Evolutionary conservation across 495 filamentous ascomycete species (phyloP).

Genomic region (Penicillium maclennaniae): DNA sequence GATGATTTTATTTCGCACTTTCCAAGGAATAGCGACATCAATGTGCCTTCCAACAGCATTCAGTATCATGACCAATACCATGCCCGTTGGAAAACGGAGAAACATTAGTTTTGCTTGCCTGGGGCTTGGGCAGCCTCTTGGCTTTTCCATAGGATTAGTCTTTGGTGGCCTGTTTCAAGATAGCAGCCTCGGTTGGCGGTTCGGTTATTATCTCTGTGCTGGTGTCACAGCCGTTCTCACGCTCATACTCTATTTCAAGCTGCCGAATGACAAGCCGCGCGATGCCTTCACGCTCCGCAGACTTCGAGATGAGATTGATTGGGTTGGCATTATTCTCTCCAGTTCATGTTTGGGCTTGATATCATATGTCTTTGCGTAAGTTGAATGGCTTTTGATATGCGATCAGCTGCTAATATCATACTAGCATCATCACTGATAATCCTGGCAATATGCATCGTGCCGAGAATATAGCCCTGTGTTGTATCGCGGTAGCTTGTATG

Average conservation of each 20-base stretch:
- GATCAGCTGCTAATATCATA: not conserved
- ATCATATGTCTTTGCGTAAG: constrained; percentile 45
- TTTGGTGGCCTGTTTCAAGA: constrained; percentile 48
- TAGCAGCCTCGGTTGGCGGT: constrained; percentile 42
- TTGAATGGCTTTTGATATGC: not conserved
- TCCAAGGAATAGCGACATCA: constrained; percentile 47
- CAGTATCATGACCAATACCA: constrained; percentile 42
- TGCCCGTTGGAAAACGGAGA: constrained; percentile 39
- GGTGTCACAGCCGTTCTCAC: constrained; percentile 35
- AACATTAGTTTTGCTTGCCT: constrained; percentile 52
- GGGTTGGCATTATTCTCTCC: constrained; percentile 43
- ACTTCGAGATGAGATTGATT: constrained; percentile 43
- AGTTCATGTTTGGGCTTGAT: constrained; percentile 42
- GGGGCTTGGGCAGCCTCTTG: constrained; percentile 48
- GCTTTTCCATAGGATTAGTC: constrained; percentile 52
- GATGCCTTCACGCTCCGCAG: constrained; percentile 10
- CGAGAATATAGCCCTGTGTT: constrained; percentile 39
- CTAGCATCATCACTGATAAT: constrained; percentile 37
- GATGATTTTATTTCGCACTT: constrained; percentile 48
- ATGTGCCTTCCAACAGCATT: constrained; percentile 51
- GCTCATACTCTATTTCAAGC: constrained; percentile 29
- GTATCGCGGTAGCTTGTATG: constrained; percentile 32
- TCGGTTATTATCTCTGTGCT: constrained; percentile 46
- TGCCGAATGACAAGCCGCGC: constrained; percentile 23
- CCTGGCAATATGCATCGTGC: constrained; percentile 32